A percentile compares a stretch with the other conserved stretches of the same genome.
These are phyloP conservation scores for Fusarium agapanthi DNA, from an alignment of 2,329 filamentous ascomycete genomes.

Conservation along the genomic window DNA sequence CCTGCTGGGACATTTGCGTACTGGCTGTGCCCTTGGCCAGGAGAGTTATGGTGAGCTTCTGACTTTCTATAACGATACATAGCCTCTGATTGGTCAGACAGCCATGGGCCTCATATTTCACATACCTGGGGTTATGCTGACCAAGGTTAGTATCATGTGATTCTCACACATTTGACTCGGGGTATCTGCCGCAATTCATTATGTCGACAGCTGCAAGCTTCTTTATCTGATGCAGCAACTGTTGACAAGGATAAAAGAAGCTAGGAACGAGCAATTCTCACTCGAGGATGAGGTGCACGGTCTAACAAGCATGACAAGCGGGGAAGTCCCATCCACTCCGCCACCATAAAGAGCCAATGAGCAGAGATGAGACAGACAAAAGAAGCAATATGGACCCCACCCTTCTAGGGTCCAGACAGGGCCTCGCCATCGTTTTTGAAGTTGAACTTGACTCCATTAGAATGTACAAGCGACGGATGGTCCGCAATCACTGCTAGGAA, in stretches of 20 bases:
- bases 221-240: not conserved
- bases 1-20: not conserved
- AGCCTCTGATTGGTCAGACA: not conserved
- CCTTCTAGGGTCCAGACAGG: constrained; percentile 18
- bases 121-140: not conserved
- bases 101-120: not conserved
- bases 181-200: constrained; percentile 1
- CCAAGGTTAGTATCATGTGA: not conserved
- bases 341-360: constrained; percentile 33
- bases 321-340: constrained; percentile 22
- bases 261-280: not conserved
- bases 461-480: not conserved
- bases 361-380: constrained; percentile 28
- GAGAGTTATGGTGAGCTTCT: not conserved
- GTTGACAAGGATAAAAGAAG: constrained; percentile 1
- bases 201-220: constrained; percentile 19
- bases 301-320: constrained; percentile 14
- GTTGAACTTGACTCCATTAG: not conserved
- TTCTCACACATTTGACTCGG: not conserved
- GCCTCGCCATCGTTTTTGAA: not conserved
- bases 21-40: not conserved
- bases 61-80: not conserved
- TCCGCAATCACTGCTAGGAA: not conserved
- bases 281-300: constrained; percentile 7
- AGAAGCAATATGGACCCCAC: constrained; percentile 43